These are phyloP conservation scores for Macrocybe gigantea DNA, from an alignment of 768 basidiomycete genomes.

Conservation along the genomic window DNA sequence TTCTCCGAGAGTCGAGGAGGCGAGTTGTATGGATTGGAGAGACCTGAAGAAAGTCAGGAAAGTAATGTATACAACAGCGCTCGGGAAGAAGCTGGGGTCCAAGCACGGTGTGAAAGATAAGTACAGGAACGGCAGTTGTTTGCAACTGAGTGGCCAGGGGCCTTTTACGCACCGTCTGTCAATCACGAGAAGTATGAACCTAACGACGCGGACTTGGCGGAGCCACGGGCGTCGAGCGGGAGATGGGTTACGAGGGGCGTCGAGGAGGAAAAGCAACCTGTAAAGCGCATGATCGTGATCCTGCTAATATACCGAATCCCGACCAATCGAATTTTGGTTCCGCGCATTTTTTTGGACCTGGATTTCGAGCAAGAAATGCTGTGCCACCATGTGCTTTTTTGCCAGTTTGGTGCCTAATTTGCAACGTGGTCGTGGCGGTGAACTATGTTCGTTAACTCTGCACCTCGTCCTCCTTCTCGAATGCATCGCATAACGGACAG, in stretches of 20 bases:
- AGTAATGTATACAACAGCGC: not conserved
- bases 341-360: not conserved
- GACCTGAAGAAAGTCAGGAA: not conserved
- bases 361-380: constrained; percentile 4
- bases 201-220: too few relatives aligned
- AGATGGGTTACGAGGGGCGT: too few relatives aligned
- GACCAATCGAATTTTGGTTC: constrained; percentile 5
- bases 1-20: not conserved
- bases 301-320: not conserved
- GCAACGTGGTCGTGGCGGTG: constrained; percentile 9
- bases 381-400: constrained; percentile 1
- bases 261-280: too few relatives aligned
- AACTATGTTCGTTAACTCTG: not conserved
- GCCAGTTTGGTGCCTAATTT: not conserved
- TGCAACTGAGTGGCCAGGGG: too few relatives aligned
- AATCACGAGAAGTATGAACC: not conserved
- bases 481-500: constrained; percentile 6
- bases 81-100: not conserved
- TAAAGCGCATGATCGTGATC: too few relatives aligned
- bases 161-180: not conserved
- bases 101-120: not conserved
- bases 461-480: not conserved
- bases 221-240: too few relatives aligned
- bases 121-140: too few relatives aligned
- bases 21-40: not conserved